These are phyloP conservation scores for Piloderma croceum DNA, from an alignment of 768 basidiomycete genomes.

Conservation along the genomic window DNA sequence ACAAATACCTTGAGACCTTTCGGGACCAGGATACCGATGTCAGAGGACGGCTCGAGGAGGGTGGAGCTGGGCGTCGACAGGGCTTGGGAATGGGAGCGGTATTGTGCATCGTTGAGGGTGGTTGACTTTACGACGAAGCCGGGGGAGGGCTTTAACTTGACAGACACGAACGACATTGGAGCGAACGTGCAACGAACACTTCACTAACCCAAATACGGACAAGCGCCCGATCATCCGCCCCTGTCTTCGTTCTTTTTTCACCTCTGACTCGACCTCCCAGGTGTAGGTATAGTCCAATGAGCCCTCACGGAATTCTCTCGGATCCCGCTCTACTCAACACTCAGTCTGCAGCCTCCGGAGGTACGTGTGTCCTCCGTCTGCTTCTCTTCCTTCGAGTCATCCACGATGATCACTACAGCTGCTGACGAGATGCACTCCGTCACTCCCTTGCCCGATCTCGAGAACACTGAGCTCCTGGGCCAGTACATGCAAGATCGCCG, in stretches of 20 bases:
- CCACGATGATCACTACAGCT: conserved; percentile 19
- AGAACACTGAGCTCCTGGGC: conserved; percentile 58
- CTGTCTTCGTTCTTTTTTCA: too few relatives aligned
- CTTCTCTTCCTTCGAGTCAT: conserved; percentile 13
- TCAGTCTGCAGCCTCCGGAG: conserved; percentile 33
- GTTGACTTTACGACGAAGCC: conserved; percentile 74
- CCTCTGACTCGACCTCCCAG: too few relatives aligned
- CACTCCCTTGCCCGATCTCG: conserved; percentile 58
- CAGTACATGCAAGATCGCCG: conserved; percentile 78
- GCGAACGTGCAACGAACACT: neutral
- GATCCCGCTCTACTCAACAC: conserved; percentile 7
- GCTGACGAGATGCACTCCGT: conserved; percentile 45
- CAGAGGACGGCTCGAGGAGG: conserved; percentile 23
- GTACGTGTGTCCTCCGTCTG: conserved; percentile 12
- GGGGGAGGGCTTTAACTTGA: conserved; percentile 55
- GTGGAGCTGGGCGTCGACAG: conserved; percentile 11
- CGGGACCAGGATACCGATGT: conserved; percentile 33
- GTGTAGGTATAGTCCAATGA: too few relatives aligned
- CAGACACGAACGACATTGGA: conserved; percentile 30
- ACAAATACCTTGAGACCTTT: conserved; percentile 62
- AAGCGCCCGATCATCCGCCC: neutral
- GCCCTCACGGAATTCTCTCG: too few relatives aligned
- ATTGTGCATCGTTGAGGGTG: too few relatives aligned
- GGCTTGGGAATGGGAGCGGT: conserved; percentile 15
- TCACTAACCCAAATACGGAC: neutral